Conservation (phyloP, 495 filamentous ascomycete species). For the Penicillium antarcticum region DNA sequence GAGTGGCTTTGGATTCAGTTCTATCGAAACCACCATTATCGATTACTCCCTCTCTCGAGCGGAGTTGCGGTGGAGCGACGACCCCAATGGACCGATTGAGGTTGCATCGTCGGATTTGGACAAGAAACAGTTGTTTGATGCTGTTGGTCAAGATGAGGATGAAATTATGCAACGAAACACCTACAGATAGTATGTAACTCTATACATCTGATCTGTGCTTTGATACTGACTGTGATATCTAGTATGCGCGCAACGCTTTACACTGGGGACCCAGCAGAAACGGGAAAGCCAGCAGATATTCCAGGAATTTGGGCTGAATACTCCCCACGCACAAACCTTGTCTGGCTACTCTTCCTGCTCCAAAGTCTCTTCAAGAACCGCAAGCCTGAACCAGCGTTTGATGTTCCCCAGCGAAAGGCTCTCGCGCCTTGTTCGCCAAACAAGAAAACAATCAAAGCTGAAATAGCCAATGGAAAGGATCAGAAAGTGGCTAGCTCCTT, state of each 20-base stretch:
- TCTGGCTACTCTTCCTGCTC: conserved; percentile 52
- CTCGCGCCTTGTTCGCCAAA: conserved; percentile 39
- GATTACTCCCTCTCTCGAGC: conserved; percentile 86
- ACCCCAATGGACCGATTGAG: conserved; percentile 23
- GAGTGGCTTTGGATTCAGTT: conserved; percentile 62
- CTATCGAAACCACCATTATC: conserved; percentile 76
- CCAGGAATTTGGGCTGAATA: conserved; percentile 46
- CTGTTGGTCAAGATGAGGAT: conserved; percentile 41
- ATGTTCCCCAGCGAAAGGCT: conserved; percentile 23
- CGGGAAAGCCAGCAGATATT: conserved; percentile 27
- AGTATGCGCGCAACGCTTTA: conserved; percentile 44
- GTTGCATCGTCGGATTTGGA: conserved; percentile 46
- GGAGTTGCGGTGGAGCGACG: conserved; percentile 27
- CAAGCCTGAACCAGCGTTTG: conserved; percentile 20
- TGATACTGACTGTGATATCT: conserved; percentile 7
- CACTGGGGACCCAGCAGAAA: conserved; percentile 29
- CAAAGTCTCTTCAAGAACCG: conserved; percentile 42
- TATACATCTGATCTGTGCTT: not conserved
- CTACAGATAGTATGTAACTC: conserved; percentile 37
- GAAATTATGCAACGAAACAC: conserved; percentile 40
- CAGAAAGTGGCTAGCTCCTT: not conserved
- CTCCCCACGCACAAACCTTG: conserved; percentile 44
- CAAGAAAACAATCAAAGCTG: conserved; percentile 12
- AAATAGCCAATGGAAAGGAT: conserved; percentile 7
- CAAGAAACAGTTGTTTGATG: conserved; percentile 45